Percentiles rank a stretch among this genome's conserved stretches.
Evolutionary conservation across 2,329 filamentous ascomycete species (phyloP).

Genomic region (Penicillium palitans): DNA sequence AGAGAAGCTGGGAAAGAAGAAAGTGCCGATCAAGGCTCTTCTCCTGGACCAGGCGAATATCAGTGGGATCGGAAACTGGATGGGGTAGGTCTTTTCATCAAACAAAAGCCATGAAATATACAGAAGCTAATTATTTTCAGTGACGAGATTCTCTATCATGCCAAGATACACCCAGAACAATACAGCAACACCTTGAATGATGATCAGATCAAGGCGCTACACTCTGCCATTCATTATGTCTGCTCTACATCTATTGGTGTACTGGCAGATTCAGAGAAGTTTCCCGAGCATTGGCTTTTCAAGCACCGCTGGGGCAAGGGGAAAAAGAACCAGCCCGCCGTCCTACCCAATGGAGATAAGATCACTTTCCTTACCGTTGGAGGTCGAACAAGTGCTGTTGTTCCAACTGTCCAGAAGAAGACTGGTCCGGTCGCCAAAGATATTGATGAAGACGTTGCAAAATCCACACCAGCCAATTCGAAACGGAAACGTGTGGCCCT

Average conservation of each 20-base stretch:
- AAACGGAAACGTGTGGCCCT: slow-evolving; percentile 37
- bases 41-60: slow-evolving; percentile 85
- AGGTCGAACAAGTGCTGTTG: slow-evolving; percentile 85
- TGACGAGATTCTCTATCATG: slow-evolving; percentile 89
- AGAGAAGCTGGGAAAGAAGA: slow-evolving; percentile 70
- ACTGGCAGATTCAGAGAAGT: slow-evolving; percentile 77
- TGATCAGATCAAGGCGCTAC: slow-evolving; percentile 68
- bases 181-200: slow-evolving; percentile 80
- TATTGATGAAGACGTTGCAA: slow-evolving; percentile 33
- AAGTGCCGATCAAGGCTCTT: slow-evolving; percentile 84
- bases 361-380: slow-evolving; percentile 86
- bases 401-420: slow-evolving; percentile 85
- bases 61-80: slow-evolving; percentile 95
- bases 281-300: slow-evolving; percentile 87
- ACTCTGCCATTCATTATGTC: slow-evolving; percentile 73
- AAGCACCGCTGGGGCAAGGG: slow-evolving; percentile 87
- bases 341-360: slow-evolving; percentile 79
- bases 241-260: slow-evolving; percentile 76
- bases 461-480: slow-evolving; percentile 22
- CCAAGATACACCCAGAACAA: slow-evolving; percentile 86
- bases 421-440: slow-evolving; percentile 60
- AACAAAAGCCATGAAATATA: neutral
- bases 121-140: slow-evolving; percentile 32
- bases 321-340: slow-evolving; percentile 66
- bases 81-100: slow-evolving; percentile 56